phyloP scores from a whole-genome alignment of 352 stramenopile species.

The Pythium folliculosum region DNA sequence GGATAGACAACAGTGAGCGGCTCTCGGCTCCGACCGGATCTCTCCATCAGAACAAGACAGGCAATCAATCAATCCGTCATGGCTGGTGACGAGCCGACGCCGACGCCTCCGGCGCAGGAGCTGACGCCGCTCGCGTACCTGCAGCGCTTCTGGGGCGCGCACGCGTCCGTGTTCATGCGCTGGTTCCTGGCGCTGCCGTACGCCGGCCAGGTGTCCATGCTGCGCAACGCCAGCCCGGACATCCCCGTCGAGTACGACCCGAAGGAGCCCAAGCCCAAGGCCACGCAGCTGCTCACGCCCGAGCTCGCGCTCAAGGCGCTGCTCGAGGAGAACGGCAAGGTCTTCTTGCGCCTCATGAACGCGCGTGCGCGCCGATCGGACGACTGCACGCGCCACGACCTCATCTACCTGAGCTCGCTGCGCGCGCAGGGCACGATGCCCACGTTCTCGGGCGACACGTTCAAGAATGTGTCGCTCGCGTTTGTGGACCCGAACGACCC shows the following conservation, averaged over 20 bases:
- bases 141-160: slow-evolving; percentile 69
- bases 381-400: slow-evolving; percentile 75
- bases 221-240: slow-evolving; percentile 82
- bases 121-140: slow-evolving; percentile 57
- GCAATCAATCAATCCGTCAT: slow-evolving; percentile 5
- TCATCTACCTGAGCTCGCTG: slow-evolving; percentile 68
- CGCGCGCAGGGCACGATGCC: slow-evolving; percentile 70
- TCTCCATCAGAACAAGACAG: neutral
- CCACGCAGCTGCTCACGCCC: slow-evolving; percentile 68
- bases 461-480: slow-evolving; percentile 70
- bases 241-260: slow-evolving; percentile 66
- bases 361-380: slow-evolving; percentile 64
- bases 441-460: slow-evolving; percentile 83
- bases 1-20: neutral
- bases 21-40: neutral
- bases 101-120: slow-evolving; percentile 20
- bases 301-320: slow-evolving; percentile 75
- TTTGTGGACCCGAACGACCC: slow-evolving; percentile 77
- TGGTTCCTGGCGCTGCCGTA: slow-evolving; percentile 84
- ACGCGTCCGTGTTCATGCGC: slow-evolving; percentile 81
- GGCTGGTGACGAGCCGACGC: slow-evolving; percentile 22
- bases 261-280: slow-evolving; percentile 43
- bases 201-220: slow-evolving; percentile 67
- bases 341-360: slow-evolving; percentile 75
- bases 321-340: slow-evolving; percentile 80